These are phyloP conservation scores for Coemansia sp. DNA, from an alignment of 192 early-diverging fungal genomes.

Conservation along the genomic window DNA sequence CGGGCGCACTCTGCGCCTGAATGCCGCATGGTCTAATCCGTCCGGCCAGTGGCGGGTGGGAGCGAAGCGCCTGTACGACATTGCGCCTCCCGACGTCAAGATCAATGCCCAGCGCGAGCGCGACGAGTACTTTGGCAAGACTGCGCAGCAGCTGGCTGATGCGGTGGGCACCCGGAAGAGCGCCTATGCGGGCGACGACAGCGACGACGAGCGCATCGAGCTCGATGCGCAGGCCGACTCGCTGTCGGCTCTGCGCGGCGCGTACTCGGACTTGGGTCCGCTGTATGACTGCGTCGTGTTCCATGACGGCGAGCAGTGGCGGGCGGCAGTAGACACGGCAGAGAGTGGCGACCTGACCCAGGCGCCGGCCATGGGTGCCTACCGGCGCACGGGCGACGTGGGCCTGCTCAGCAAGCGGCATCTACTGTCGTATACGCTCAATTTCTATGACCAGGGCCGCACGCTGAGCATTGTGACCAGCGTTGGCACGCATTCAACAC, in stretches of 20 bases:
- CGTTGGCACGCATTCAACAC: slow-evolving; percentile 83
- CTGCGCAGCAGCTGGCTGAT: slow-evolving; percentile 26
- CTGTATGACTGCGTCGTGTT: slow-evolving; percentile 79
- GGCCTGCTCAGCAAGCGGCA: slow-evolving; percentile 68
- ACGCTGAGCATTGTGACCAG: slow-evolving; percentile 76
- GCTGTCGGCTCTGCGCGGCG: slow-evolving; percentile 54
- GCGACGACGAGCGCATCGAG: slow-evolving; percentile 40
- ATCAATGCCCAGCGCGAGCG: slow-evolving; percentile 52
- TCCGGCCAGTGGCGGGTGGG: slow-evolving; percentile 81
- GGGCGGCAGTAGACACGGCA: slow-evolving; percentile 71
- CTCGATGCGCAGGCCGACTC: slow-evolving; percentile 55
- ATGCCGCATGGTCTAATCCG: slow-evolving; percentile 71
- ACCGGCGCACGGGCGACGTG: slow-evolving; percentile 64
- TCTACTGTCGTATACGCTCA: slow-evolving; percentile 83
- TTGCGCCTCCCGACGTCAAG: slow-evolving; percentile 58
- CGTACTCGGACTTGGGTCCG: slow-evolving; percentile 72
- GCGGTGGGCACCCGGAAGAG: slow-evolving; percentile 2
- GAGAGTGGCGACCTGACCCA: slow-evolving; percentile 69
- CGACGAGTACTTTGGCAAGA: slow-evolving; percentile 23
- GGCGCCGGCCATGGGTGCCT: slow-evolving; percentile 64
- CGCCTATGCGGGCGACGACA: too few relatives aligned
- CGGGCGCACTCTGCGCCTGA: slow-evolving; percentile 68
- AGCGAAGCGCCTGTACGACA: slow-evolving; percentile 65
- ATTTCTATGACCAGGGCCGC: slow-evolving; percentile 84
- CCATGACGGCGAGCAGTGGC: slow-evolving; percentile 85